A percentile compares a stretch with the other conserved stretches of the same genome.
phyloP scores from a whole-genome alignment of 805 yeast genomes.

The Yamadazyma phyllophila region DNA sequence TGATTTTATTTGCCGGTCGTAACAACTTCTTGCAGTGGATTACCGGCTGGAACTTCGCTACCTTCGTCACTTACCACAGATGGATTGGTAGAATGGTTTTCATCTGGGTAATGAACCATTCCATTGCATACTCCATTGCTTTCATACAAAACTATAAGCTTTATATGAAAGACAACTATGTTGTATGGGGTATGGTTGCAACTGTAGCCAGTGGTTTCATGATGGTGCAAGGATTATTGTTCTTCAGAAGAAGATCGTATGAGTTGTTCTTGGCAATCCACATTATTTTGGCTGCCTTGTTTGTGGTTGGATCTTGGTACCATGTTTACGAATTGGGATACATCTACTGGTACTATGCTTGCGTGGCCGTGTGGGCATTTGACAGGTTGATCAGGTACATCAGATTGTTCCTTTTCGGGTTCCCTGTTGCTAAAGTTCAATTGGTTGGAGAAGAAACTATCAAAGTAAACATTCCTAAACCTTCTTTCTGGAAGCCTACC shows the following conservation, averaged over 20 bases:
- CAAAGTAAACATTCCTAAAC: conserved; percentile 34
- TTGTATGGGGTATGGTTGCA: conserved; percentile 36
- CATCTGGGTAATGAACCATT: conserved; percentile 31
- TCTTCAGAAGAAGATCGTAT: conserved; percentile 35
- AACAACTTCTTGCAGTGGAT: conserved; percentile 60
- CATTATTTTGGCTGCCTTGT: conserved; percentile 34
- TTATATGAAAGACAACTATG: conserved; percentile 19
- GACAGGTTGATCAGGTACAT: conserved; percentile 31
- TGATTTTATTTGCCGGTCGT: conserved; percentile 59
- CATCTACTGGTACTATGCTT: conserved; percentile 28
- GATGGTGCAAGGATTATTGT: conserved; percentile 30
- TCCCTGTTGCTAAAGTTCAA: conserved; percentile 29
- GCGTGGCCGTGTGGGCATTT: conserved; percentile 36
- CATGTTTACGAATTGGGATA: conserved; percentile 38
- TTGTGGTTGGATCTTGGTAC: conserved; percentile 46
- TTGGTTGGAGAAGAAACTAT: conserved; percentile 36
- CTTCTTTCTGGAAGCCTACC: conserved; percentile 32
- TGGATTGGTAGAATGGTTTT: conserved; percentile 40
- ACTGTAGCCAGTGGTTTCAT: conserved; percentile 34
- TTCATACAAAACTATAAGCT: conserved; percentile 10
- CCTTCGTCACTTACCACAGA: conserved; percentile 43
- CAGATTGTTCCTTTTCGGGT: conserved; percentile 32
- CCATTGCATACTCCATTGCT: conserved; percentile 25
- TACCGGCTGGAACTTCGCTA: conserved; percentile 53
- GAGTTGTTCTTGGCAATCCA: conserved; percentile 36